Evolutionary conservation across 2,329 filamentous ascomycete genomes (phyloP), one percentile per base, ranked within the genome.

Genomic region (Trichoderma oligosporum): DNA sequence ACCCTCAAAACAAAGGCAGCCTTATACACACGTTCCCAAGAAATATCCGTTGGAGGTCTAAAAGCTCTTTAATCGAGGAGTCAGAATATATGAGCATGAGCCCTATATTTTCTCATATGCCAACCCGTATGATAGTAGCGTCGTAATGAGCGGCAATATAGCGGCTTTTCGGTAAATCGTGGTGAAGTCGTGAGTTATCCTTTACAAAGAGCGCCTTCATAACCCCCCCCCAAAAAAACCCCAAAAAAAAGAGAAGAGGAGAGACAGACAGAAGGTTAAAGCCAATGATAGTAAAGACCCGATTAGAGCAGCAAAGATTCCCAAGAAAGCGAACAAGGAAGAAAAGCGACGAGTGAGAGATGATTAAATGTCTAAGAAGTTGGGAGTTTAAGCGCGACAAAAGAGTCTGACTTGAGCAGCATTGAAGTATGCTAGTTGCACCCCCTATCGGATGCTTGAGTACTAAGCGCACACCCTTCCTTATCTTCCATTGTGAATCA

Each of bases 361-460:
- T 38, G 27, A 31, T 22, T 27, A 16, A 44, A 35, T 27, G 14
- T 38, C n/a, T 18, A 25, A 46, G 16, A 31, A 31, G 42, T 16
- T 20, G 42, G 41, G 31, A n/a, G 7, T 31, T 27, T n/a, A 31
- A 31, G 16, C 42, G 53, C 53, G 53, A 56, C 53, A 54, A n/a
- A n/a, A n/a, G 51, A 56, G 53, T 46, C 25, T 18, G 42, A 20
- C 25, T 48, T 44, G 39, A 36, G 11, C 45, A 35, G 25, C 18
- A 33, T 22, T 8, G 29, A 33, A 47, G 41, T 48, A 47, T 56
- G 53, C 53, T 56, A 56, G 16, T n/a, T 31, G 14, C 53, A 56
- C 45, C 33, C 52, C 42, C 33, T 11, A 20, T 20, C 3, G 11
- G 5, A 12, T 20, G 22, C 14, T 42, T 22, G 39, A 5, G 12